Evolutionary conservation across 148 eudicot genomes (phyloP), one percentile per base, ranked within the genome.

Genomic region (Salicornia ramosissima): DNA sequence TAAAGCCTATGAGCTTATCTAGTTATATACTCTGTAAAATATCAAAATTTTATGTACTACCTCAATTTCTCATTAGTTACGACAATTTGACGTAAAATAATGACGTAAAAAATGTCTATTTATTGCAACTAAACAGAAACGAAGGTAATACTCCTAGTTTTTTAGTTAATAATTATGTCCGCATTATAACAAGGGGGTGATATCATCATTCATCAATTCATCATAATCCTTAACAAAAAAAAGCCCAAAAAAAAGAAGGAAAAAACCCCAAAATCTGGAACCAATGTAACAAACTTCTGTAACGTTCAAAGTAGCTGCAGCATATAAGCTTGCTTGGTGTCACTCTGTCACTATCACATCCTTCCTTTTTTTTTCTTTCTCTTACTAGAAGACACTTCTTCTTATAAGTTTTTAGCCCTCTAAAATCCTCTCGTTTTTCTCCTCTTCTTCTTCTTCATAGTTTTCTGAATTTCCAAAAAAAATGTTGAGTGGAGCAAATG

Each of bases 281-380:
- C 26, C 21, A 29, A 1, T 69, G 69, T 45, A 75, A 75, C 78
- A 75, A 75, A 75, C 78, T 75, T 39, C 26, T 54, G 74, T 75
- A 75, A 75, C 78, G 74, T 75, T 75, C 73, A 14, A 42, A 5
- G 43, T 21, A 28, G 46, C 47, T 19, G 26, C 18, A 62, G 6
- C 42, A 16, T 29, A 29, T 18, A 10, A 55, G n/a, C 46, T 58
- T 24, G 31, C 34, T 57, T 16, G 25, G 25, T 55, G 12, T 56
- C 25, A 2, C 42, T 29, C 40, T 71, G 15, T 70, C 73, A 29
- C 61, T 54, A 54, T 70, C 73, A 70, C 56, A 55, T 55, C 33
- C 60, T 2, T 12, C 63, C 11, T 42, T 8, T 5, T 6, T 15
- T 46, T 46, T 12, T 30, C 19, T 10, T 24, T 4, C 29, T 30